These are phyloP conservation scores for Trichoderma erinaceum DNA, from an alignment of 495 filamentous ascomycete species.

Conservation along the genomic window DNA sequence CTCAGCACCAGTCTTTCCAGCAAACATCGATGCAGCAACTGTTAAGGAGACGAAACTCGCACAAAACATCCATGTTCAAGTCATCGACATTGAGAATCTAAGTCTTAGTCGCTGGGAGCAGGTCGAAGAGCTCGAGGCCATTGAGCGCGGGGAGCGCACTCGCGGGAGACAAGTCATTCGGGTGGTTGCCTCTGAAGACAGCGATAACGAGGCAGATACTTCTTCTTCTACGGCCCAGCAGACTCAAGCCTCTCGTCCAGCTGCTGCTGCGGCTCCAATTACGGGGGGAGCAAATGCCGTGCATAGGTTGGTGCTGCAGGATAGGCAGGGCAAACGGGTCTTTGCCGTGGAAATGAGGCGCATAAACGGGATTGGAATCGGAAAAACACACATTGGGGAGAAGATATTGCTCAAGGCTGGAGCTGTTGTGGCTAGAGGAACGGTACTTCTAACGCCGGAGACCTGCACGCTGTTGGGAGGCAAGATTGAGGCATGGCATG, in stretches of 20 bases:
- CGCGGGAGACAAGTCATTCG: constrained; percentile 79
- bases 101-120: constrained; percentile 72
- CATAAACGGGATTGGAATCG: constrained; percentile 58
- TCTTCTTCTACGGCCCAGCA: constrained; percentile 16
- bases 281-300: constrained; percentile 44
- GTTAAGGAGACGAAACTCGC: constrained; percentile 49
- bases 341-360: constrained; percentile 67
- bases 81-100: constrained; percentile 79
- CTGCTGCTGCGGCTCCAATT: constrained; percentile 3
- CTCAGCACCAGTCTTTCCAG: constrained; percentile 47
- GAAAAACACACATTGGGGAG: constrained; percentile 65
- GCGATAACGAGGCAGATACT: constrained; percentile 21
- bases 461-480: constrained; percentile 67
- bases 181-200: constrained; percentile 46
- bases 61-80: constrained; percentile 66
- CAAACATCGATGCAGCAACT: constrained; percentile 45
- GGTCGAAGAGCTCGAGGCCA: constrained; percentile 76
- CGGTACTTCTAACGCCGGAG: constrained; percentile 65
- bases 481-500: constrained; percentile 76
- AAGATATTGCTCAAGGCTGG: constrained; percentile 68
- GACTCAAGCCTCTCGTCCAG: constrained; percentile 11
- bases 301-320: constrained; percentile 78
- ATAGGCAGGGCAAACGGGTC: constrained; percentile 61
- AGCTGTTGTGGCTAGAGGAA: constrained; percentile 62
- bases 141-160: constrained; percentile 75